Base-by-base conservation (phyloP, 805 yeast species). In the Kuraishia capsulata region DNA sequence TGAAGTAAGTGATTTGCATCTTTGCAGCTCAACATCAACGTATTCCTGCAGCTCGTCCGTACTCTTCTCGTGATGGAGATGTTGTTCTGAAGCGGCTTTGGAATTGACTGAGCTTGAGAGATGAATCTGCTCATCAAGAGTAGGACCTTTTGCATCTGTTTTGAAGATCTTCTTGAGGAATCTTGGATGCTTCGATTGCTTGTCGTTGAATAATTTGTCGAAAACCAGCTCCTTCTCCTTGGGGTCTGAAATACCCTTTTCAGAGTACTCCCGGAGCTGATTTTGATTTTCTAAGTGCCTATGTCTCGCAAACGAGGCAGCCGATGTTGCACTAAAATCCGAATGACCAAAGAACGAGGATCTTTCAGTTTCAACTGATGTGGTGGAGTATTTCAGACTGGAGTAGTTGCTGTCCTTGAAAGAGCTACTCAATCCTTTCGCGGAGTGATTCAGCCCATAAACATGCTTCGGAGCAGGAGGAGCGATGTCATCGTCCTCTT, bases 281-380 rank as follows among this genome's bases (percentile, higher is more conserved):
- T 29, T 21, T 37, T 47, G 59, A 44, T 30, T 57, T 41, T 40
- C 62, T 38, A 35, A 51, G 41, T 53, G 62, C 55, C 52, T 81
- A 54, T 86, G 94, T 51, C 95, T 71, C 34, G 79, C 77, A 42
- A 78, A 77, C 23, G 94, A 83, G 0, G 94, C 95, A 1, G 95
- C 95, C 44, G 92, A 81, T 0, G 95, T 83, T 4, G 95, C 95
- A 61, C 92, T 82, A 44, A 83, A 71, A 54, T 84, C 92, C 26
- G 88, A 79, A 39, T 65, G 67, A 1, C 72, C 70, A 51, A 74
- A 62, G 38, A 64, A 67, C 11, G 73, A 67, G 1, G 77, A 56
- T 20, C 55, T 47, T 33, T 52, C 59, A 9, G 61, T 56, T 31
- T 59, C 59, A 2, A 61, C 57, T 8, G 64, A 61, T 10, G 50